Conservation (phyloP, 345 rosid species). For the Camelina laxa region DNA sequence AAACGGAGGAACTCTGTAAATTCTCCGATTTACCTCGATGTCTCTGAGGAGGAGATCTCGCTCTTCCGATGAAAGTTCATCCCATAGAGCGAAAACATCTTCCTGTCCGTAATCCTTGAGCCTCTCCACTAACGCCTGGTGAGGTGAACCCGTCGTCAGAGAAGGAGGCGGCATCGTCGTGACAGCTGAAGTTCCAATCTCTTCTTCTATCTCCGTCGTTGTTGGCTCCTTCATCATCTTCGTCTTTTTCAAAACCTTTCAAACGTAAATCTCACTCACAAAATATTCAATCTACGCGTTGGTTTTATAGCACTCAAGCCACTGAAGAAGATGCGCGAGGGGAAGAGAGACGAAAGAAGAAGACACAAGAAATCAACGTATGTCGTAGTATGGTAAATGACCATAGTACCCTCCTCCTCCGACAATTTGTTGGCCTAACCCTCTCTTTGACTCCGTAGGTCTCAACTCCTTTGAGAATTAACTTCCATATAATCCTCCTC, state of each 20-base stretch:
- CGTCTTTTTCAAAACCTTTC: background rate
- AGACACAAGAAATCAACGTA: conserved; percentile 47
- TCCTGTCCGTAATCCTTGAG: conserved; percentile 98
- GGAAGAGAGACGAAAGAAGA: conserved; percentile 34
- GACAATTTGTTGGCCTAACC: conserved; percentile 30
- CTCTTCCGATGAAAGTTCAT: conserved; percentile 81
- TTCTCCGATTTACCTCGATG: conserved; percentile 61
- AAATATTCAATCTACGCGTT: background rate
- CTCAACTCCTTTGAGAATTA: background rate
- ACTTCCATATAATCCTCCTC: background rate
- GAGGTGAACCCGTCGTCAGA: conserved; percentile 48
- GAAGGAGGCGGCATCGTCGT: background rate
- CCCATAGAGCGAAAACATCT: conserved; percentile 90
- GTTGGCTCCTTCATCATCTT: conserved; percentile 50
- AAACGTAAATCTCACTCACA: conserved; percentile 19
- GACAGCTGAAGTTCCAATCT: background rate
- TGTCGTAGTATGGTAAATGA: background rate
- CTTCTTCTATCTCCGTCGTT: conserved; percentile 27
- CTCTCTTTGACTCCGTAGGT: conserved; percentile 6
- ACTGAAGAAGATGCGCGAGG: conserved; percentile 23
- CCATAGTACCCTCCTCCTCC: conserved; percentile 34
- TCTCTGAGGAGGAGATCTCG: conserved; percentile 76
- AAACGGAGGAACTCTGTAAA: background rate
- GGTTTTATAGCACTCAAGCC: conserved; percentile 16
- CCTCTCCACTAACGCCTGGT: conserved; percentile 81